phyloP scores from a whole-genome alignment of 768 basidiomycete species.

The Multifurca ochricompacta region DNA sequence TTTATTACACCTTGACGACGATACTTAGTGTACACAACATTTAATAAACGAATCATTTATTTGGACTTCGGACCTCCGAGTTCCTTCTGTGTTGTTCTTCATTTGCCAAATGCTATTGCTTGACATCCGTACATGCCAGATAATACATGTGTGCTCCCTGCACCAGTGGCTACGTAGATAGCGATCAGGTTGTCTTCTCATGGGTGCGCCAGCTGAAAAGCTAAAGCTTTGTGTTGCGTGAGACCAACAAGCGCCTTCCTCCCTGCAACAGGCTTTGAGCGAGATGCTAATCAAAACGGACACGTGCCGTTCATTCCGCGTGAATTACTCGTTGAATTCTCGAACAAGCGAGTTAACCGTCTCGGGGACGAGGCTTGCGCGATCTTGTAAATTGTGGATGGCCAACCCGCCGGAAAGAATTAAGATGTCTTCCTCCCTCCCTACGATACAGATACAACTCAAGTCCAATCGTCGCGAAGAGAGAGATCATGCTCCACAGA shows the following conservation, averaged over 20 bases:
- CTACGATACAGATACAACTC: too few species aligned
- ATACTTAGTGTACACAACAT: constrained; percentile 12
- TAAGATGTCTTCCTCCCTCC: constrained; percentile 60
- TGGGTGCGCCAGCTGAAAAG: constrained; percentile 64
- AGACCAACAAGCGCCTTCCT: constrained; percentile 50
- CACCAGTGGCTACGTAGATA: constrained; percentile 68
- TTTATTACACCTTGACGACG: constrained; percentile 9
- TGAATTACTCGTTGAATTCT: constrained; percentile 42
- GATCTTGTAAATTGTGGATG: constrained; percentile 58
- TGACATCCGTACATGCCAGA: constrained; percentile 48
- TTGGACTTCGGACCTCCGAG: not conserved
- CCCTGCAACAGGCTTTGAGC: constrained; percentile 39
- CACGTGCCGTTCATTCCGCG: not conserved
- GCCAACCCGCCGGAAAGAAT: constrained; percentile 65
- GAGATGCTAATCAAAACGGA: not conserved
- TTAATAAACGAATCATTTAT: constrained; percentile 18
- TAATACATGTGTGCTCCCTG: constrained; percentile 44
- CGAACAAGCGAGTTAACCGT: constrained; percentile 42
- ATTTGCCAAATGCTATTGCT: constrained; percentile 61
- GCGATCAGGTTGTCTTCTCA: constrained; percentile 79
- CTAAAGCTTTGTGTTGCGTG: constrained; percentile 51
- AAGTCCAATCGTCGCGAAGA: too few species aligned
- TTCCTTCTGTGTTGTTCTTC: constrained; percentile 1
- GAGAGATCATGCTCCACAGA: too few species aligned
- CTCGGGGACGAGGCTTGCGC: constrained; percentile 40